Base-by-base conservation (phyloP, 129 eudicot genomes). In the Logfia minima region DNA sequence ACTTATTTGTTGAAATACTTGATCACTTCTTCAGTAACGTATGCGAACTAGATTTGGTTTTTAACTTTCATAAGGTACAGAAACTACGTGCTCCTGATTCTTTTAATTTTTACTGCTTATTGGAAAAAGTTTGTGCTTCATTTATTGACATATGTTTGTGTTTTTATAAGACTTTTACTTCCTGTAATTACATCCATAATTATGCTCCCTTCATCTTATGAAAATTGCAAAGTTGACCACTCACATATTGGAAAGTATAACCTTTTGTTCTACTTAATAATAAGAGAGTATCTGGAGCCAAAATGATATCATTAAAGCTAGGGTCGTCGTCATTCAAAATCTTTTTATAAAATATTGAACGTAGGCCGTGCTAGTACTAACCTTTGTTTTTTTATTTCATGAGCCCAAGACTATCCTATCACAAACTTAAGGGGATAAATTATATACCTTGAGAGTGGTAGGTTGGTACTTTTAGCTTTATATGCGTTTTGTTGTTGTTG, bases 1-100 rank as follows among this genome's bases (percentile, higher is more conserved):
- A 92, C 81, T 86, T 92, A 53, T 92, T 92, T 81, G 97, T 92
- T 72, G 97, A 92, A 88, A 92, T 92, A 84, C 81, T 92, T 76
- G 97, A 92, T 75, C 97, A 92, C 80, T 92, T 92, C 79, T 92
- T 92, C 89, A 92, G 97, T 88, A 92, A 92, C 70, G 96, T 92
- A 17, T 92, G 96, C 41, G 97, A 92, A 87, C 91, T 92, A 43
- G 97, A 92, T 86, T 83, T 92, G 82, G 97, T 92, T 14, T 92
- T 92, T 70, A 92, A 92, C 88, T 92, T 92, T 81, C 97, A 92
- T 81, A 92, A 92, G 97, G 97, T 92, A 37, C 32, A 82, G 3
- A 37, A 58, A 56, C n/a, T 66, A 53, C 51, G 19, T 68, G 2
- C 17, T 34, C 1, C 5, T 63, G 8, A 34, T 37, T n/a, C 29